These are phyloP conservation scores for Leptographium radiaticola DNA, from an alignment of 2,329 filamentous ascomycete species.

Conservation along the genomic window DNA sequence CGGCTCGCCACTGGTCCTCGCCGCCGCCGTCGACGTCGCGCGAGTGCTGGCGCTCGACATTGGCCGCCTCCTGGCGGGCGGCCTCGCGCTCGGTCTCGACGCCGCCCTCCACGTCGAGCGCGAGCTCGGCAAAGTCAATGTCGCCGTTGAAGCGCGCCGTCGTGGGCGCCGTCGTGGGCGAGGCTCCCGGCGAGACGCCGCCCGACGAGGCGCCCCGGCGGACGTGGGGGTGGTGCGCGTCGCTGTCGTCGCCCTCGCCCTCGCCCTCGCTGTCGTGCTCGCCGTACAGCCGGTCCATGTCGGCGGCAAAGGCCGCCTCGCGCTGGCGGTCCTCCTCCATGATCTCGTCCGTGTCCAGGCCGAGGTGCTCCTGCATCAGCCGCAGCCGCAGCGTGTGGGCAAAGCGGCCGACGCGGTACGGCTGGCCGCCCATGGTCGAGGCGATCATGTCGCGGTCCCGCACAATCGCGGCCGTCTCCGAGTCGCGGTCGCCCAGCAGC, in stretches of 20 bases:
- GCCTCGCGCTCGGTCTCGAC: background rate
- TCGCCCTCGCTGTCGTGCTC: constrained; percentile 33
- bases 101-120: background rate
- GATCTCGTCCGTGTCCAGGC: constrained; percentile 87
- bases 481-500: constrained; percentile 84
- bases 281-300: constrained; percentile 50
- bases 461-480: constrained; percentile 80
- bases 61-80: constrained; percentile 18
- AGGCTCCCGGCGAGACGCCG: too few species aligned
- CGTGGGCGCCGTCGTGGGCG: too few species aligned
- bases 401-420: constrained; percentile 83
- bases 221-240: constrained; percentile 4
- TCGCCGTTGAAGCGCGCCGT: background rate
- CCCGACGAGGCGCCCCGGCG: too few species aligned
- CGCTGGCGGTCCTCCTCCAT: constrained; percentile 63
- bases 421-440: constrained; percentile 81
- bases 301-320: constrained; percentile 36
- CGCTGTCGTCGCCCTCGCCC: background rate
- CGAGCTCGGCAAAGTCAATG: background rate
- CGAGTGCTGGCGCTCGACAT: constrained; percentile 38
- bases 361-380: constrained; percentile 91
- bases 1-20: constrained; percentile 58
- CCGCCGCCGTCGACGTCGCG: constrained; percentile 72
- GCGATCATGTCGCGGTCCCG: constrained; percentile 86
- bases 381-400: constrained; percentile 86